Evolutionary conservation across 441 rosid species (phyloP).

Genomic region (Pelargonium citronellum): DNA sequence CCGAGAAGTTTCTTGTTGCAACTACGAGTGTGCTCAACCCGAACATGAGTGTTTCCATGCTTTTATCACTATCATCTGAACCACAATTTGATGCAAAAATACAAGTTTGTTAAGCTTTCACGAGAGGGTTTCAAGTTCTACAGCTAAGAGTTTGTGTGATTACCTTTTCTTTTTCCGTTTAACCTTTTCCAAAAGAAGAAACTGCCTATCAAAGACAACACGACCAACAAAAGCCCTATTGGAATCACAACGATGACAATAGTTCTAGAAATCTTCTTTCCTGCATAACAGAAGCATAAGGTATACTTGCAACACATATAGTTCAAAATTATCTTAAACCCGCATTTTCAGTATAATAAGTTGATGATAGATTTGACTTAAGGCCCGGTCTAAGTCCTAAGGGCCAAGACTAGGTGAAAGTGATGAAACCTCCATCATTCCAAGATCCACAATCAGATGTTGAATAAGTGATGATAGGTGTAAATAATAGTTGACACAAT

Average conservation of each 20-base stretch:
- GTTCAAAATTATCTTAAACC: neutral
- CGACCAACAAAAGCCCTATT: conserved; percentile 8
- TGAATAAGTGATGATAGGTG: too few species aligned
- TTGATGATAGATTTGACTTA: too few species aligned
- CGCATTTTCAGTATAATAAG: too few species aligned
- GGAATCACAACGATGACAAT: conserved; percentile 13
- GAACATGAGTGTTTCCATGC: conserved; percentile 23
- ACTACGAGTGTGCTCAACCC: conserved; percentile 21
- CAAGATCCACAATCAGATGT: too few species aligned
- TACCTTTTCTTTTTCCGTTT: conserved; percentile 20
- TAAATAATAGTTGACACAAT: too few species aligned
- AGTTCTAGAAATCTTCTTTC: conserved; percentile 18
- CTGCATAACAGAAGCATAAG: conserved; percentile 15
- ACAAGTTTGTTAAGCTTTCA: too few species aligned
- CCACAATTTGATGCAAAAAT: conserved; percentile 10
- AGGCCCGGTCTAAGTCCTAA: too few species aligned
- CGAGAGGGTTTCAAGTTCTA: too few species aligned
- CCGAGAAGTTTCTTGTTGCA: conserved; percentile 31
- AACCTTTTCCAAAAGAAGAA: conserved; percentile 23
- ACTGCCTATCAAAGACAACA: conserved; percentile 9
- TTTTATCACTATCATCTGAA: conserved; percentile 14
- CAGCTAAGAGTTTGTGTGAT: neutral
- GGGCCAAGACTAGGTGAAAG: too few species aligned
- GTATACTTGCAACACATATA: neutral
- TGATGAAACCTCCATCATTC: too few species aligned